Evolutionary conservation across 2,329 filamentous ascomycete species (phyloP).

Genomic region (Xylariales sp.): DNA sequence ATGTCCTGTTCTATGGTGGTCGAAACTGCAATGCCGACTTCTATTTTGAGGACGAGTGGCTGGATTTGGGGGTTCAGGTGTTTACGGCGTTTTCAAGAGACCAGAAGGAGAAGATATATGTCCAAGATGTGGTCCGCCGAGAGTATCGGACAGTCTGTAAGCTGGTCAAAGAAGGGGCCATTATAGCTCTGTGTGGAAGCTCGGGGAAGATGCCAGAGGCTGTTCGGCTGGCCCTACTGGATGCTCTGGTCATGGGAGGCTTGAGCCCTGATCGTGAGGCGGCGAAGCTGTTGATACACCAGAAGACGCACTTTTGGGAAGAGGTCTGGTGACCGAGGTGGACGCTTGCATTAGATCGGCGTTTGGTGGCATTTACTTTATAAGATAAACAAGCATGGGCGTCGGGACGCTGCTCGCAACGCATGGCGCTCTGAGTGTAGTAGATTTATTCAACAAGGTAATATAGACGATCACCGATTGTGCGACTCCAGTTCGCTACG

Average conservation of each 20-base stretch:
- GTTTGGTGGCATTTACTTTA: too few relatives aligned
- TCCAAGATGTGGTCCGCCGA: constrained; percentile 49
- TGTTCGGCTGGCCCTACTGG: constrained; percentile 47
- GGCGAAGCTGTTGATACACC: constrained; percentile 32
- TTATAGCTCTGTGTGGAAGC: constrained; percentile 52
- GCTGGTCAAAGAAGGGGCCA: constrained; percentile 35
- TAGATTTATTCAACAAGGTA: too few relatives aligned
- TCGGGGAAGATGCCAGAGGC: constrained; percentile 54
- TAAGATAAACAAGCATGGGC: too few relatives aligned
- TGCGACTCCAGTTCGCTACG: too few relatives aligned
- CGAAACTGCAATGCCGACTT: constrained; percentile 72
- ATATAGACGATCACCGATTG: too few relatives aligned
- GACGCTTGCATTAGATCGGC: too few relatives aligned
- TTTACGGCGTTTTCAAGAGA: constrained; percentile 68
- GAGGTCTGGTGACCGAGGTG: constrained; percentile 64
- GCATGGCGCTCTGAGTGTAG: too few relatives aligned
- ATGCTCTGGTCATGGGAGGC: constrained; percentile 38
- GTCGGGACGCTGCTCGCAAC: too few relatives aligned
- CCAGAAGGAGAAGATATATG: constrained; percentile 50
- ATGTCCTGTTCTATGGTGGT: constrained; percentile 76
- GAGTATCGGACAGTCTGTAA: constrained; percentile 32
- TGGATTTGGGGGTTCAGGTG: constrained; percentile 43
- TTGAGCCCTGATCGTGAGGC: constrained; percentile 28
- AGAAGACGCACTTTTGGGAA: constrained; percentile 44
- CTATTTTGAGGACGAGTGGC: constrained; percentile 79